Percentiles rank a stretch among this genome's conserved stretches.
Conservation (phyloP, 2,329 filamentous ascomycete species). For the Arthrobotrys megalospora region DNA sequence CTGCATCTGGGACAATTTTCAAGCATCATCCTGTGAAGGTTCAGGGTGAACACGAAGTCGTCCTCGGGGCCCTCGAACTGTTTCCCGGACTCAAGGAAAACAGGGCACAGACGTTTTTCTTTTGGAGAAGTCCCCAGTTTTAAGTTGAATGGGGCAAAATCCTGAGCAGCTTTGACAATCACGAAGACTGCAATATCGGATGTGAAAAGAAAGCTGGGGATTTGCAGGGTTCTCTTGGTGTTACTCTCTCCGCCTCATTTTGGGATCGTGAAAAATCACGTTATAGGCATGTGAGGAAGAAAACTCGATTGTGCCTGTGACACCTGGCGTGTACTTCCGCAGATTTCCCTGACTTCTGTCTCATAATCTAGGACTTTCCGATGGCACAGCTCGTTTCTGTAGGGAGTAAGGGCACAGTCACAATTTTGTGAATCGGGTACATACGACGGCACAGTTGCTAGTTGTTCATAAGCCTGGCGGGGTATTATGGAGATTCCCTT, state of each 20-base stretch:
- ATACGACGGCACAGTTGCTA: slow-evolving; percentile 33
- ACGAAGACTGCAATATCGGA: neutral
- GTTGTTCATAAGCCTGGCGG: neutral
- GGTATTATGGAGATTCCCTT: neutral
- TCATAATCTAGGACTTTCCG: neutral
- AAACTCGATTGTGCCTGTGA: slow-evolving; percentile 22
- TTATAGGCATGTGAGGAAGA: slow-evolving; percentile 42
- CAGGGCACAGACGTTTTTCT: slow-evolving; percentile 7
- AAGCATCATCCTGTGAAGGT: slow-evolving; percentile 14
- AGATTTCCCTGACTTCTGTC: neutral
- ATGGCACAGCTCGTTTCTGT: slow-evolving; percentile 3
- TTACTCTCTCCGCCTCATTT: slow-evolving; percentile 23
- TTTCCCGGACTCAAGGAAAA: slow-evolving; percentile 2
- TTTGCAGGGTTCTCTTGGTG: slow-evolving; percentile 15
- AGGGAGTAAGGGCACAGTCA: slow-evolving; percentile 11
- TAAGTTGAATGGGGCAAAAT: slow-evolving; percentile 18
- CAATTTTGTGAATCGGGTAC: slow-evolving; percentile 24
- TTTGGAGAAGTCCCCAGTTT: slow-evolving; percentile 7
- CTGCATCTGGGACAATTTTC: slow-evolving; percentile 2
- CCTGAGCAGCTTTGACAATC: slow-evolving; percentile 14
- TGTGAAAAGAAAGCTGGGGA: slow-evolving; percentile 14
- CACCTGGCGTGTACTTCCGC: slow-evolving; percentile 29
- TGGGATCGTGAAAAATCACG: slow-evolving; percentile 31
- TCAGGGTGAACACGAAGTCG: slow-evolving; percentile 13
- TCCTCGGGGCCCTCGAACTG: neutral